Evolutionary conservation across 2,329 filamentous ascomycete species (phyloP).

Genomic region (Diaporthe amygdali): DNA sequence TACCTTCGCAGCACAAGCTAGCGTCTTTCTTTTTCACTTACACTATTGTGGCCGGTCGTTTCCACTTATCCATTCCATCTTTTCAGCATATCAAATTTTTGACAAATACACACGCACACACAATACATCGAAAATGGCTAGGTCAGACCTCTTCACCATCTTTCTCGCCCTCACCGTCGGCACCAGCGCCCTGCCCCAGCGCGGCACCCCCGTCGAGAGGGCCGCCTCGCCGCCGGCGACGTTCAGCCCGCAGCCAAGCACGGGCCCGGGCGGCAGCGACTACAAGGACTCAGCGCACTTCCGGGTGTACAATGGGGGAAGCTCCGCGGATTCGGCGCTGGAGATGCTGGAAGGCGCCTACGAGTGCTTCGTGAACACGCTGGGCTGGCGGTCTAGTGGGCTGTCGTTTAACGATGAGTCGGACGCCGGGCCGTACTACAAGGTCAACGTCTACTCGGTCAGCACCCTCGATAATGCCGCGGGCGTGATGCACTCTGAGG

Average conservation of each 20-base stretch:
- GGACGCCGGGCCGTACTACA: background rate
- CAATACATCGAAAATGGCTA: background rate
- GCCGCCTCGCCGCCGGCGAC: background rate
- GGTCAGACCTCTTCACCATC: background rate
- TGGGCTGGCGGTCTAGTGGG: slow-evolving; percentile 41
- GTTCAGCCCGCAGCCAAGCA: background rate
- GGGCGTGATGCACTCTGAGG: background rate
- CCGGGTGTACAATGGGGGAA: slow-evolving; percentile 41
- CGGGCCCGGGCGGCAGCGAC: slow-evolving; percentile 36
- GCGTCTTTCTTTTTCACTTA: background rate
- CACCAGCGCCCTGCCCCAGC: background rate
- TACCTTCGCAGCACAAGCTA: background rate
- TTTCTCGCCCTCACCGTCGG: background rate
- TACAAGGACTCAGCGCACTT: slow-evolving; percentile 46
- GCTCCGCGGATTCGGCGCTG: slow-evolving; percentile 37
- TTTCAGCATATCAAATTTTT: background rate
- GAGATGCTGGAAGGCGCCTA: slow-evolving; percentile 51
- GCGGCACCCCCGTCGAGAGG: background rate
- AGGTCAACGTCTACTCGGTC: background rate
- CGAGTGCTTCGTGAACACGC: slow-evolving; percentile 38
- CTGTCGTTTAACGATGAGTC: slow-evolving; percentile 34
- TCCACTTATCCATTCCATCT: background rate
- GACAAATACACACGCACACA: background rate
- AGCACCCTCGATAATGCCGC: background rate
- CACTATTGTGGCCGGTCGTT: background rate